Conservation (phyloP, 345 rosid species). For the Clarkia xantiana region DNA sequence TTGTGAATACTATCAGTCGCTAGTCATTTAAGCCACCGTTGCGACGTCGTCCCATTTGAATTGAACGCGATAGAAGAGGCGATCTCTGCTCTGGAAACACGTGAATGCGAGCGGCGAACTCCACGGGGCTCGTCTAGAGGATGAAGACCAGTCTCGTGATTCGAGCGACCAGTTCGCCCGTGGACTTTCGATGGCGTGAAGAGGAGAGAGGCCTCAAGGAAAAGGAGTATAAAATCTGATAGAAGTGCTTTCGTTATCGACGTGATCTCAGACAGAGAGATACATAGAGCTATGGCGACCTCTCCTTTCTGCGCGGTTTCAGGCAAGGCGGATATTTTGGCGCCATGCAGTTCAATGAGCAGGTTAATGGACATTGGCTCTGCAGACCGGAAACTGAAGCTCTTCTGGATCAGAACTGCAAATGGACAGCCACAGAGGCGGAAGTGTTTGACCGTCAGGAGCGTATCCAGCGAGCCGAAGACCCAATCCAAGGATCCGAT, state of each 20-base stretch:
- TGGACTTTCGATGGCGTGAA: neutral
- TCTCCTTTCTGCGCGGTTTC: constrained; percentile 1
- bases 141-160: constrained; percentile 1
- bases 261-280: neutral
- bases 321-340: neutral
- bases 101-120: too few species aligned
- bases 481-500: constrained; percentile 16
- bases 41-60: too few species aligned
- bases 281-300: constrained; percentile 1
- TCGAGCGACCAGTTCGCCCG: neutral
- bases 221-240: neutral
- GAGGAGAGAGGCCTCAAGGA: neutral
- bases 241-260: neutral
- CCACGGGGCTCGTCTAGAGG: too few species aligned
- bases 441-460: constrained; percentile 15
- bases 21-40: too few species aligned
- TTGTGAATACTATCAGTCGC: too few species aligned
- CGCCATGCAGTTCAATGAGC: neutral
- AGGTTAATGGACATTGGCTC: neutral
- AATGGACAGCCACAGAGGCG: constrained; percentile 3
- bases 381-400: constrained; percentile 1
- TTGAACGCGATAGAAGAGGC: too few species aligned
- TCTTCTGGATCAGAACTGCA: constrained; percentile 1
- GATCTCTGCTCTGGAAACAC: too few species aligned
- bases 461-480: constrained; percentile 23